These are phyloP conservation scores for Lonicera japonica DNA, from an alignment of 129 eudicot species.

Conservation along the genomic window DNA sequence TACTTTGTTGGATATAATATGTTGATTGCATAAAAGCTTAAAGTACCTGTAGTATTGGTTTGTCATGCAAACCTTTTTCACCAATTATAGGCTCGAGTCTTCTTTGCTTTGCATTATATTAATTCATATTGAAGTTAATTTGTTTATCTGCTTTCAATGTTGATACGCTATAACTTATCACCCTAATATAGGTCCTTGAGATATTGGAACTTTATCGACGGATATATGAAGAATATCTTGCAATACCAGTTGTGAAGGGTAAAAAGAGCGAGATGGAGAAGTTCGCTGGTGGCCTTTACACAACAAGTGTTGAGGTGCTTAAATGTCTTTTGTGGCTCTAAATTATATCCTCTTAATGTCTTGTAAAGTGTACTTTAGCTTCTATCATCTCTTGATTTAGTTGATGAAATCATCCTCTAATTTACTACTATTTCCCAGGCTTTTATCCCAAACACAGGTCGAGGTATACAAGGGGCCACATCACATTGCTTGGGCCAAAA, in stretches of 20 bases:
- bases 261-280: constrained; percentile 87
- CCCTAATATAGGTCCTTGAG: constrained; percentile 48
- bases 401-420: background rate
- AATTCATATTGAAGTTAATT: background rate
- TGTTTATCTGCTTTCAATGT: background rate
- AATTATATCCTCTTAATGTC: background rate
- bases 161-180: too few species aligned
- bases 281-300: constrained; percentile 93
- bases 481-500: constrained; percentile 96
- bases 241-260: constrained; percentile 84
- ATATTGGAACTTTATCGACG: constrained; percentile 79
- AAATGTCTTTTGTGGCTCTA: background rate
- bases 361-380: background rate
- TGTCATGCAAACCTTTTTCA: background rate
- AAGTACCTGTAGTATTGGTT: too few species aligned
- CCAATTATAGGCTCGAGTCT: background rate
- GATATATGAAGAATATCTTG: constrained; percentile 78
- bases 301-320: constrained; percentile 86
- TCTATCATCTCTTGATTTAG: background rate
- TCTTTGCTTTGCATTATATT: background rate
- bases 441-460: constrained; percentile 85
- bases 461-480: constrained; percentile 97
- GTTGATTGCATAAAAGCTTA: background rate
- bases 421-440: constrained; percentile 38
- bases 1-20: background rate